Conservation (phyloP, 257 asterid species). For the Schizonepeta tenuifolia region DNA sequence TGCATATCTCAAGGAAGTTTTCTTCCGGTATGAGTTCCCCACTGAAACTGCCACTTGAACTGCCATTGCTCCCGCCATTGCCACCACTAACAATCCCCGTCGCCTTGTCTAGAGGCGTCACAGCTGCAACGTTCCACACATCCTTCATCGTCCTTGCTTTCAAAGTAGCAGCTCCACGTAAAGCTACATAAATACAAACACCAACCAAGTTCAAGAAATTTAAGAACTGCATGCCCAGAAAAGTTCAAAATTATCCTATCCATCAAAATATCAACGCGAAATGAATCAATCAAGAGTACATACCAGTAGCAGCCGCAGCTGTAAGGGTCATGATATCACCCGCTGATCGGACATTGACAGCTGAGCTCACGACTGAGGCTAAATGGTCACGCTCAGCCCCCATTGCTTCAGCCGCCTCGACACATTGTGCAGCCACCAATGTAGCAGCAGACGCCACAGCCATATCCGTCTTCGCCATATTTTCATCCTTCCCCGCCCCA, state of each 20-base stretch:
- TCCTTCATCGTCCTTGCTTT: constrained; percentile 94
- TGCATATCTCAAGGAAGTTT: constrained; percentile 88
- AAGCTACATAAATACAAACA: constrained; percentile 46
- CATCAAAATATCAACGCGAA: background rate
- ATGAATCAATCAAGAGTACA: background rate
- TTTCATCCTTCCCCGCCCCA: constrained; percentile 72
- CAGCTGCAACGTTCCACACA: constrained; percentile 88
- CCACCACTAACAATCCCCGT: constrained; percentile 50
- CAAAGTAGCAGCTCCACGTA: constrained; percentile 90
- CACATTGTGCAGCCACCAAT: constrained; percentile 94
- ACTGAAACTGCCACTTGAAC: constrained; percentile 72
- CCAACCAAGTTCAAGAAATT: too few species aligned
- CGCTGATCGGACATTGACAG: constrained; percentile 88
- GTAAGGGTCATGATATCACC: constrained; percentile 98
- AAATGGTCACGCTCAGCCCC: constrained; percentile 94
- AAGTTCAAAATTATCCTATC: background rate
- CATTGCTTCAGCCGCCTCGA: constrained; percentile 95
- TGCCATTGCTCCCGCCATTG: constrained; percentile 61
- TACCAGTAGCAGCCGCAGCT: constrained; percentile 98
- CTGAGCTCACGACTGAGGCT: constrained; percentile 87
- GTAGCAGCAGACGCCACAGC: constrained; percentile 99
- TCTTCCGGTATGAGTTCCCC: constrained; percentile 87
- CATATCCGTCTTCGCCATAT: constrained; percentile 85
- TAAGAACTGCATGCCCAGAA: too few species aligned
- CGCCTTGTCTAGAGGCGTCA: constrained; percentile 85